Percentiles rank a stretch among this genome's conserved stretches.
Conservation (phyloP, 805 yeast species). For the Candida orba region DNA sequence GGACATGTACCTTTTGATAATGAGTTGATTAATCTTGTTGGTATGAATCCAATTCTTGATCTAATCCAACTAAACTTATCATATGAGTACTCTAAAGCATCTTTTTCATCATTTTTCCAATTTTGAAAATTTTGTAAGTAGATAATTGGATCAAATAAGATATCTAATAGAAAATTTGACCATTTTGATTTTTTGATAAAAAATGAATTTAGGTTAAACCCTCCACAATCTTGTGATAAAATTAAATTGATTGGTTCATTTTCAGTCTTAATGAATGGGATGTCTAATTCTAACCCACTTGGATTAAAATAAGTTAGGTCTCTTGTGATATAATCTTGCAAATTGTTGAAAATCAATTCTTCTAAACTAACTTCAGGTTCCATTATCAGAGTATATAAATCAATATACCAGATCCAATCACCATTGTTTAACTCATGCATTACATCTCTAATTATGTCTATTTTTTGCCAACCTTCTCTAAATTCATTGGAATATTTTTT, state of each 20-base stretch:
- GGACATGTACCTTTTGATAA: constrained; percentile 33
- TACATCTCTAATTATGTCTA: constrained; percentile 29
- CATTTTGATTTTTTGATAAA: constrained; percentile 32
- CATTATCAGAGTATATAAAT: constrained; percentile 34
- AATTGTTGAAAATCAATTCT: constrained; percentile 26
- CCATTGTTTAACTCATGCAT: constrained; percentile 27
- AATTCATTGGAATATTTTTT: constrained; percentile 43
- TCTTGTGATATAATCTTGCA: constrained; percentile 25
- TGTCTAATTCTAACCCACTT: constrained; percentile 26
- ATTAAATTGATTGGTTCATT: constrained; percentile 32
- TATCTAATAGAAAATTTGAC: constrained; percentile 31
- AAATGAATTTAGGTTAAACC: constrained; percentile 35
- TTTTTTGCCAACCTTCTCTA: constrained; percentile 41
- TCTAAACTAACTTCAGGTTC: constrained; percentile 31
- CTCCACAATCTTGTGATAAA: constrained; percentile 35
- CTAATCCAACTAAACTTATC: constrained; percentile 34
- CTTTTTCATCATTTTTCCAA: constrained; percentile 32
- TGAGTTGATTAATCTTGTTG: constrained; percentile 31
- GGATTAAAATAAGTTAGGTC: constrained; percentile 32
- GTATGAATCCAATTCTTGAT: constrained; percentile 32
- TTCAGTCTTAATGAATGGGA: constrained; percentile 21
- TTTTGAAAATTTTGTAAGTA: constrained; percentile 34
- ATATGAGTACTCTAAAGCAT: constrained; percentile 32
- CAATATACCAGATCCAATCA: constrained; percentile 37
- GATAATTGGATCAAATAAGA: constrained; percentile 35